Base-by-base conservation (phyloP, 768 basidiomycete genomes). In the Boletus reticulatus region DNA sequence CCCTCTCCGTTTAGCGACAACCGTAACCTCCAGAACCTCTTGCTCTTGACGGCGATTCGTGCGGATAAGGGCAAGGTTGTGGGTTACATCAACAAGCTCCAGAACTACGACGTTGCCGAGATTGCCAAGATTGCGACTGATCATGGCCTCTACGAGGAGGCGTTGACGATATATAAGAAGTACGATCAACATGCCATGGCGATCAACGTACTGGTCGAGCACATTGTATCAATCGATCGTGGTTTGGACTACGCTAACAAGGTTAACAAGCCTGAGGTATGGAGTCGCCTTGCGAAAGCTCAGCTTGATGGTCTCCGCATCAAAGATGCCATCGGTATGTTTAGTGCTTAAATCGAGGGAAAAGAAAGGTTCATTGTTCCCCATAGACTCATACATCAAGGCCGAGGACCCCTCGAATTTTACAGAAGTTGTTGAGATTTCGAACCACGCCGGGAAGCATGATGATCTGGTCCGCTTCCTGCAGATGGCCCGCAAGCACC, bases 31-130 rank as follows among this genome's bases (percentile, higher is more conserved):
- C 96, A 99, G 77, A 98, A 97, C 72, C 80, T 99, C 53, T 75
- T 99, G 52, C 80, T 99, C 64, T 79, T 99, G 58, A 99, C 97
- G 9, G 94, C 97, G 45, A 92, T 99, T 65, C 91, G 94, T 53
- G 91, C 96, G 4, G 97, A 98, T 75, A 97, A 97, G 76, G 95
- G 95, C 68, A 97, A 98, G 75, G 97, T 99, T 43, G 93, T 98
- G 60, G 87, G 88, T 29, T 98, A 98, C 71, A 98, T 99, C 79
- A 93, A 94, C 80, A 95, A 95, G 73, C 83, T 99, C 32, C 85
- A 94, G 71, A 93, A 95, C 69, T 98, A 98, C 67, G 96, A 99
- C 68, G 82, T 87, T 50, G 84, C 83, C 42, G 97, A 98, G 66
- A 99, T 99, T 56, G 94, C 97, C 20, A 87, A 88, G 75, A 98